Base-by-base conservation (phyloP, 1,284 basidiomycete genomes). In the Ganoderma lucidum region DNA sequence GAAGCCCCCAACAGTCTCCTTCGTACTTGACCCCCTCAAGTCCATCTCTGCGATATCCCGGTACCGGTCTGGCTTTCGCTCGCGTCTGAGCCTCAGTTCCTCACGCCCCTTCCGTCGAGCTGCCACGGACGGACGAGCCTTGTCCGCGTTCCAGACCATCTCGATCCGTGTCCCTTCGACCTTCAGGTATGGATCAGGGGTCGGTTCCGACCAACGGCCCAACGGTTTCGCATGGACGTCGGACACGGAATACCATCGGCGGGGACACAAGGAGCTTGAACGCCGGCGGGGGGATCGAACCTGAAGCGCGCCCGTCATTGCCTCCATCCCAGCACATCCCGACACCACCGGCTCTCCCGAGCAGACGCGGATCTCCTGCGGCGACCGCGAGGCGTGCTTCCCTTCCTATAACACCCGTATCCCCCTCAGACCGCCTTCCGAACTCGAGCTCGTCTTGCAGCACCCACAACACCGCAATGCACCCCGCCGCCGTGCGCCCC, bases 31-130 rank as follows among this genome's bases (percentile, higher is more conserved):
- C 69, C 72, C 66, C 65, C 70, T 71, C 65, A 63, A 59, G 64
- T 73, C 75, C 65, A 69, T 77, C 70, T 78, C 77, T 68, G 74
- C 75, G 56, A 75, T 78, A 65, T 76, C 76, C 70, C 78, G 76
- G 76, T 76, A 75, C 70, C 78, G 76, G 76, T 76, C 77, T 42
- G 74, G 75, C 72, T 66, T 77, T 65, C 77, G 70, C 65, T 75
- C 75, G 35, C 74, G 73, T 45, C 35, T 66, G 30, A 71, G 70
- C 70, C 58, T 66, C 60, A 74, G 74, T 66, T 62, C 68, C 39
- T 70, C 73, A 55, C 74, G 66, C 58, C 41, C 70, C 65, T 70
- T 72, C 64, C 8, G 60, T 41, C 65, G 65, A 60, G 59, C 65
- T 39, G 63, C 45, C 62, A 61, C 64, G 2, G 23, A 61, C 64